Evolutionary conservation across 768 basidiomycete genomes (phyloP), one percentile per base, ranked within the genome.

Genomic region (Tulasnella sp.): DNA sequence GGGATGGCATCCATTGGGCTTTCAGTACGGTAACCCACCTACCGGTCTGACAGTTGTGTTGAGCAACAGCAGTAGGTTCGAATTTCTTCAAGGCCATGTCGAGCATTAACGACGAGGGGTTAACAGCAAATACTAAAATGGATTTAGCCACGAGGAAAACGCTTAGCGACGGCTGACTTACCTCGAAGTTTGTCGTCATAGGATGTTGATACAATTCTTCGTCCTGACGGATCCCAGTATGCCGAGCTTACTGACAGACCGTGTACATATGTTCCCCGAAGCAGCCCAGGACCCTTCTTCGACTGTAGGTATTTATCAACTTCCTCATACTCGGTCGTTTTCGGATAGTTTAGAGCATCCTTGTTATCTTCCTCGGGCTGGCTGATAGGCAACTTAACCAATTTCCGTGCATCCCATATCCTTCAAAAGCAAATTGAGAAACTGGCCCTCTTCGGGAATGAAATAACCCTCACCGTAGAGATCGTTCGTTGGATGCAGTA

Each of bases 181-280:
- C 87, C 58, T 58, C 83, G 70, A 31, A 90, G 56, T 2, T 72
- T 74, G 65, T 90, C 79, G 57, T 90, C 87, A 57, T 90, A 90
- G 61, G 80, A 79, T 4, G 87, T 90, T 63, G 83, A 87, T 42
- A 89, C 78, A 54, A 90, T 78, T 45, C 75, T 70, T 24, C 82
- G 74, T 3, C 87, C 87, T 51, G 79, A 70, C 2, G 85, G 76
- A 63, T 89, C 85, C 87, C 87, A 90, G 58, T 81, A 88, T 0
- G 83, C 87, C 13, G 87, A 79, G 55, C 80, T 88, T 39, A 78
- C 83, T 13, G 83, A 82, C 62, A 84, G 83, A 51, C 75, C 72
- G 59, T 90, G 87, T 12, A 62, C 63, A 70, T 74, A 81, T 58
- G 81, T 77, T 2, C 70, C 81, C 4, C 82, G 77, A 25, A 86